A percentile compares a stretch with the other conserved stretches of the same genome.
Evolutionary conservation across 495 filamentous ascomycete species (phyloP).

Genomic region (Aspergillus kassunensis): DNA sequence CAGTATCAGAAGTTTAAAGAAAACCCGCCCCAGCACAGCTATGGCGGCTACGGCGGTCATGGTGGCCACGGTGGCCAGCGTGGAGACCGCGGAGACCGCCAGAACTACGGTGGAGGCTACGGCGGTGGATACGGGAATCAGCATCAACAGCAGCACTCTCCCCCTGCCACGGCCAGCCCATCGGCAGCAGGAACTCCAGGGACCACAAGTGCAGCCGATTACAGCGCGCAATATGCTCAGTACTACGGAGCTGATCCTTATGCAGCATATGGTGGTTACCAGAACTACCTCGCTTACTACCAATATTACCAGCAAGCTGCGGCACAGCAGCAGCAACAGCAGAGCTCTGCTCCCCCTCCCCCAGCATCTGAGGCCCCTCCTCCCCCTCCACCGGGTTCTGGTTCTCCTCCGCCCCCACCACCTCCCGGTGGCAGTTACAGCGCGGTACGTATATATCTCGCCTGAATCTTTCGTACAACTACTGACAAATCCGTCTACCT

Average conservation of each 20-base stretch:
- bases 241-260: slow-evolving; percentile 84
- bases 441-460: slow-evolving; percentile 46
- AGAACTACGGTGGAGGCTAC: slow-evolving; percentile 39
- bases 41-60: not conserved
- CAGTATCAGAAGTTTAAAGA: slow-evolving; percentile 88
- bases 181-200: slow-evolving; percentile 28
- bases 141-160: slow-evolving; percentile 30
- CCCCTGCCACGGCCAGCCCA: slow-evolving; percentile 38
- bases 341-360: slow-evolving; percentile 50
- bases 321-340: slow-evolving; percentile 49
- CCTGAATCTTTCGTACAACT: not conserved
- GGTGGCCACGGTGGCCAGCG: too few relatives aligned
- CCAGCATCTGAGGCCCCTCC: slow-evolving; percentile 62
- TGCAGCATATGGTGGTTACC: slow-evolving; percentile 85
- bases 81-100: not conserved
- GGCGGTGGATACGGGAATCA: slow-evolving; percentile 37
- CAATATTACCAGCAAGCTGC: slow-evolving; percentile 67
- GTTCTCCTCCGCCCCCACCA: slow-evolving; percentile 60
- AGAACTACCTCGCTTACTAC: slow-evolving; percentile 63
- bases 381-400: slow-evolving; percentile 57
- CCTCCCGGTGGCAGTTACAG: slow-evolving; percentile 62
- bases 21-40: slow-evolving; percentile 63
- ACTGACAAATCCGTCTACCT: not conserved
- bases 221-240: slow-evolving; percentile 80
- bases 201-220: slow-evolving; percentile 50